phyloP scores from a whole-genome alignment of 306 rosid genomes.

The Sphenostylis stenocarpa region DNA sequence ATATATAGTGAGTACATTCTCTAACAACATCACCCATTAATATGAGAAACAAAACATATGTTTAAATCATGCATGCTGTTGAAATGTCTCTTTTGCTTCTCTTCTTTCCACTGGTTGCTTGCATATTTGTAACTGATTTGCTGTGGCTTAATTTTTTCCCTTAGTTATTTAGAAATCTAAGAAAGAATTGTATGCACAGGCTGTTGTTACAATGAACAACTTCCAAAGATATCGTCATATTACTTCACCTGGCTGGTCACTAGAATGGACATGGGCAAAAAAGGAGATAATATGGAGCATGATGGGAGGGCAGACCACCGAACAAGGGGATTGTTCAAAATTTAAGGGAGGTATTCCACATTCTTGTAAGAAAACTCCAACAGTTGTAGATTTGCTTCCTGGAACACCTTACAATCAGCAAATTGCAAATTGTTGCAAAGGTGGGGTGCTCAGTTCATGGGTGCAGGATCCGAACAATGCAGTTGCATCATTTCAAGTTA shows the following conservation, averaged over 20 bases:
- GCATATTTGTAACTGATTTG: neutral
- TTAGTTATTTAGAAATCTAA: slow-evolving; percentile 20
- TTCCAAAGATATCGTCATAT: slow-evolving; percentile 77
- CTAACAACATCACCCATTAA: neutral
- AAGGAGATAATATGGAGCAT: slow-evolving; percentile 88
- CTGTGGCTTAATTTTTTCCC: slow-evolving; percentile 6
- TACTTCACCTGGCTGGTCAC: slow-evolving; percentile 72
- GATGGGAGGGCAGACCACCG: slow-evolving; percentile 79
- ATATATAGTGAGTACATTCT: slow-evolving; percentile 62
- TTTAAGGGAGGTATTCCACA: slow-evolving; percentile 57
- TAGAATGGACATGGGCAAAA: slow-evolving; percentile 83
- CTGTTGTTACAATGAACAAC: slow-evolving; percentile 68
- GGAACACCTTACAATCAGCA: slow-evolving; percentile 91
- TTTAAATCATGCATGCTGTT: neutral
- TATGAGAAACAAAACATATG: neutral
- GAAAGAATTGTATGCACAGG: slow-evolving; percentile 50
- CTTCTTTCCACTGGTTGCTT: neutral
- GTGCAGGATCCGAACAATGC: slow-evolving; percentile 70
- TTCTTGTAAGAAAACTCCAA: slow-evolving; percentile 64
- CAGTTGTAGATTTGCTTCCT: slow-evolving; percentile 72
- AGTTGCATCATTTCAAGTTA: slow-evolving; percentile 67
- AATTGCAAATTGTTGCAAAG: slow-evolving; percentile 82
- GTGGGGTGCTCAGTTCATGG: slow-evolving; percentile 76
- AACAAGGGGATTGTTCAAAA: slow-evolving; percentile 88
- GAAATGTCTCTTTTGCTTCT: neutral